Conservation (phyloP, 2,329 filamentous ascomycete genomes). For the Cordyceps farinosa region DNA sequence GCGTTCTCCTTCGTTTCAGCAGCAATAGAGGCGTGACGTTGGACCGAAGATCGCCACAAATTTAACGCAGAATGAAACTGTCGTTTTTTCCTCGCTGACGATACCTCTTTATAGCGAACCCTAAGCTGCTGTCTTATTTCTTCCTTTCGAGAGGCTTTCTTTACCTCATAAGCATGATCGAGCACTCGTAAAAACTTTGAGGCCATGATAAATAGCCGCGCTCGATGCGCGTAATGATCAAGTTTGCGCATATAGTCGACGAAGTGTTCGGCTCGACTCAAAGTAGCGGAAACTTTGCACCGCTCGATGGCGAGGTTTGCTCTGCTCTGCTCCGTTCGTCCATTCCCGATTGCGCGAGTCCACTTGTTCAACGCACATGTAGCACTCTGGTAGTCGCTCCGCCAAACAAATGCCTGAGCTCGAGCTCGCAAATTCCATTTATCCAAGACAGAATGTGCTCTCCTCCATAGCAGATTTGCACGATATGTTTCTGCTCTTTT, state of each 20-base stretch:
- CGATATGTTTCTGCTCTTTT: background rate
- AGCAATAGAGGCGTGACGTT: background rate
- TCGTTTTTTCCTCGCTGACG: slow-evolving; percentile 6
- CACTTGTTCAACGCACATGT: background rate
- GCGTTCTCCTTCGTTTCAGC: slow-evolving; percentile 16
- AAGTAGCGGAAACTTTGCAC: background rate
- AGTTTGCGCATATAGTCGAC: slow-evolving; percentile 3
- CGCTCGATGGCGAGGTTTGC: background rate
- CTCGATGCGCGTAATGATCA: slow-evolving; percentile 7
- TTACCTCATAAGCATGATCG: slow-evolving; percentile 1
- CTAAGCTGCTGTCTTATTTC: slow-evolving; percentile 15
- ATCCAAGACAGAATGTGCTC: slow-evolving; percentile 5
- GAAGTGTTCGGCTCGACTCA: background rate
- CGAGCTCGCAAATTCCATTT: slow-evolving; percentile 12
- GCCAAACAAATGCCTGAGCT: slow-evolving; percentile 15
- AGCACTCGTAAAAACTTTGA: slow-evolving; percentile 7
- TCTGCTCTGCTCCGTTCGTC: background rate
- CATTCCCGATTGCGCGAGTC: background rate
- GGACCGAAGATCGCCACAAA: slow-evolving; percentile 1
- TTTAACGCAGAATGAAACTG: slow-evolving; percentile 10
- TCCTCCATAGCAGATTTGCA: background rate
- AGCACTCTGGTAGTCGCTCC: slow-evolving; percentile 7
- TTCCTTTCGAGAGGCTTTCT: slow-evolving; percentile 6
- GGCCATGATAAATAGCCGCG: slow-evolving; percentile 15
- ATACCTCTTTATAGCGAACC: slow-evolving; percentile 14